Percentiles rank a stretch among this genome's conserved stretches.
phyloP scores from a whole-genome alignment of 2,329 filamentous ascomycete genomes.

The Thelonectria blattea region DNA sequence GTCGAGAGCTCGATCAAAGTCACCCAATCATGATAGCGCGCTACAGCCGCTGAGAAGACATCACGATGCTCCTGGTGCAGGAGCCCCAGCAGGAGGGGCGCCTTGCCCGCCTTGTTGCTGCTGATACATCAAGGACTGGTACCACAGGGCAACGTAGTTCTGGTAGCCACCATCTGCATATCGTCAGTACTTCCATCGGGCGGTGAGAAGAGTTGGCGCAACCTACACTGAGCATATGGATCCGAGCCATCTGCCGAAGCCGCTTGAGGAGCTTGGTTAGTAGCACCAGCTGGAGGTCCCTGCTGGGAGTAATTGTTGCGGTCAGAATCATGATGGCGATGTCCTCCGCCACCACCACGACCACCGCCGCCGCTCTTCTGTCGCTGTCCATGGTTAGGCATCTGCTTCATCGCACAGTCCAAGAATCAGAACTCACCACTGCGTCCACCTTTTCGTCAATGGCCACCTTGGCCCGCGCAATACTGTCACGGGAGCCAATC shows the following conservation, averaged over 20 bases:
- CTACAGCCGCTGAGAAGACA: slow-evolving; percentile 30
- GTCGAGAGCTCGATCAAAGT: slow-evolving; percentile 42
- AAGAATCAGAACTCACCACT: slow-evolving; percentile 65
- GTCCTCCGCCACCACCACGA: slow-evolving; percentile 49
- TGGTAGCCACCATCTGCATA: slow-evolving; percentile 77
- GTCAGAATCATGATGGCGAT: slow-evolving; percentile 60
- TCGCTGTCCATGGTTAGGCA: slow-evolving; percentile 49
- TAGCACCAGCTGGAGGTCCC: slow-evolving; percentile 46
- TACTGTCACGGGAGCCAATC: slow-evolving; percentile 77
- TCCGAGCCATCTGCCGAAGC: slow-evolving; percentile 62
- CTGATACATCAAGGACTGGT: slow-evolving; percentile 66
- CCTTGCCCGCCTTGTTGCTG: slow-evolving; percentile 49
- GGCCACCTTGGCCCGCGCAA: slow-evolving; percentile 79
- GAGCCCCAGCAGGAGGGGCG: slow-evolving; percentile 43
- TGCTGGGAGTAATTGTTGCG: slow-evolving; percentile 59
- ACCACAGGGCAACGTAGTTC: slow-evolving; percentile 81
- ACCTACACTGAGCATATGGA: slow-evolving; percentile 77
- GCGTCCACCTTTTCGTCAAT: slow-evolving; percentile 94
- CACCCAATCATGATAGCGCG: slow-evolving; percentile 41
- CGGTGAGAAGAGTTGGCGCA: not conserved
- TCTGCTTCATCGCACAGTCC: not conserved
- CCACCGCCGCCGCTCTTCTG: slow-evolving; percentile 59
- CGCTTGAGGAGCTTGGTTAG: slow-evolving; percentile 51
- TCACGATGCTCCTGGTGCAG: slow-evolving; percentile 48
- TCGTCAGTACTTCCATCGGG: slow-evolving; percentile 7